Base-by-base conservation (phyloP, 345 rosid species). In the Salix exigua region DNA sequence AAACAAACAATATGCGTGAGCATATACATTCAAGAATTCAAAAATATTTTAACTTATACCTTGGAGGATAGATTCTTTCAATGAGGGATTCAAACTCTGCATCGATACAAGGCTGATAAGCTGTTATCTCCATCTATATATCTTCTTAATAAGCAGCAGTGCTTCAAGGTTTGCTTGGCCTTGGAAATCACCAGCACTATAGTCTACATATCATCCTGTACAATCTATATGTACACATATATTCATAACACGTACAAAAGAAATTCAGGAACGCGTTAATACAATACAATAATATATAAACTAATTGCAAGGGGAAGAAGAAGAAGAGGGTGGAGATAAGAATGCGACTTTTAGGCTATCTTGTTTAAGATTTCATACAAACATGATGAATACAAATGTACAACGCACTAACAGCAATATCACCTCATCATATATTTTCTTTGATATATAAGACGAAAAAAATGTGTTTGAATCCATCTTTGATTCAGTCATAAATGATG, bases 21-120 rank as follows among this genome's bases (percentile, higher is more conserved):
- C 44, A 40, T 40, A 60, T 13, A 60, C 23, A 0, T 18, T 73
- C 19, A 38, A 3, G 42, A 35, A 62, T 2, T 25, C 35, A 33
- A 51, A 40, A 2, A 40, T 40, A 40, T 40, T 40, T 40, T 25
- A 37, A 35, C 8, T 7, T 40, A 0, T 66, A 90, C 97, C 93
- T 88, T 19, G 97, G 91, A 78, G 98, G 97, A 71, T 96, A 77
- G 50, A 96, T 96, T 83, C 96, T 86, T 80, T 93, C 99, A 44
- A 96, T 81, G 71, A 96, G 89, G 33, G 91, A 85, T 73, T 96
- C 92, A 60, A 83, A 87, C 50, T 88, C 93, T 8, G 98, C 96
- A 82, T 93, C 94, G 76, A 88, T 48, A 72, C 88, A 91, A 71
- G 97, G 97, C 75, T 88, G 88, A 75, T 93, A 91, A 50, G 75